These are phyloP conservation scores for Xylariaceae sp. DNA, from an alignment of 2,329 filamentous ascomycete species.

Conservation along the genomic window DNA sequence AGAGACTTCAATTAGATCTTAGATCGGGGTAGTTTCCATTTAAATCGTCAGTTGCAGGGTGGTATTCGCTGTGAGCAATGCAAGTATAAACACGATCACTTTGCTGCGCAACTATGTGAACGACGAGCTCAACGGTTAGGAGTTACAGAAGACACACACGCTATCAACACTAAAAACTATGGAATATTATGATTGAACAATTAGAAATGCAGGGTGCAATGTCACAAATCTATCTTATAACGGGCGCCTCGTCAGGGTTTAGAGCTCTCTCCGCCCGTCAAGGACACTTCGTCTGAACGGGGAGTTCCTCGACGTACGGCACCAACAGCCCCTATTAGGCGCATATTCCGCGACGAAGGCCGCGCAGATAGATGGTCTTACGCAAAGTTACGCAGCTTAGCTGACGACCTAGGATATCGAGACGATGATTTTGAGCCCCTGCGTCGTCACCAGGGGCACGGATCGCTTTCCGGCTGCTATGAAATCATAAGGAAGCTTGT, in stretches of 20 bases:
- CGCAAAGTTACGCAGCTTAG: conserved; percentile 17
- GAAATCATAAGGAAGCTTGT: conserved; percentile 10
- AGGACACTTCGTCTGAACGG: conserved; percentile 21
- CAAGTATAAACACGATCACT: neutral
- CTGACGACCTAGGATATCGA: conserved; percentile 21
- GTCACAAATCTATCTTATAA: conserved; percentile 20
- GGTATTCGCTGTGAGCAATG: neutral
- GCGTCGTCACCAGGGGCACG: conserved; percentile 19
- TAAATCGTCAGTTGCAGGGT: neutral
- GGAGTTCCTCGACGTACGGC: conserved; percentile 23
- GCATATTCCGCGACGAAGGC: conserved; percentile 22
- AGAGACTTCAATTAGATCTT: neutral
- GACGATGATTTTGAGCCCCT: conserved; percentile 24
- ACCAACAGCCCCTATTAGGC: conserved; percentile 16
- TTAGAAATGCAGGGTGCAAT: neutral
- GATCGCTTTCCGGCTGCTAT: conserved; percentile 20
- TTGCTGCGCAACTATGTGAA: neutral
- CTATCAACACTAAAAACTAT: neutral
- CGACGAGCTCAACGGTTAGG: neutral
- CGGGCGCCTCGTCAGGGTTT: conserved; percentile 22
- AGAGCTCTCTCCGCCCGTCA: conserved; percentile 18
- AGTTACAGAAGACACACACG: neutral
- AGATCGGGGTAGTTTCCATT: neutral
- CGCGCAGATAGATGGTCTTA: conserved; percentile 19
- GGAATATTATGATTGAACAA: too few species aligned